phyloP scores from a whole-genome alignment of 106 monocot species.

The Alisma plantagoaquatica region DNA sequence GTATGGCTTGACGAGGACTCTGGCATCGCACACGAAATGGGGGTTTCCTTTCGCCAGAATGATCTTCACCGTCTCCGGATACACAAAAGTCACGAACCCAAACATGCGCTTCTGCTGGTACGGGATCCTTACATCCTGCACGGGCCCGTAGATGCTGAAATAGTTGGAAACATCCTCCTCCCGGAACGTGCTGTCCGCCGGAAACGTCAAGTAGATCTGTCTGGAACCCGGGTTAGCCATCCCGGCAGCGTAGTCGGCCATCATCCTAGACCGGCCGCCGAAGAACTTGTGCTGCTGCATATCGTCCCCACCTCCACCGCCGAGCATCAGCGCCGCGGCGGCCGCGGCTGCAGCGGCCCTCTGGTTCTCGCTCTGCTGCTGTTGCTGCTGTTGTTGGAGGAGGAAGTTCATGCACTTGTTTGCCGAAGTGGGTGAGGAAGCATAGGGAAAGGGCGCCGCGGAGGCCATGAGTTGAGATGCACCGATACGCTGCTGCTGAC shows the following conservation, averaged over 20 bases:
- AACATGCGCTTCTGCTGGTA: conserved; percentile 97
- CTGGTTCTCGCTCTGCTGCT: conserved; percentile 57
- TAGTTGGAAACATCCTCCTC: conserved; percentile 96
- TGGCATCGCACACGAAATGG: conserved; percentile 86
- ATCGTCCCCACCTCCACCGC: conserved; percentile 26
- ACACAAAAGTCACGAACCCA: conserved; percentile 89
- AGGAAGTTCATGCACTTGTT: conserved; percentile 57
- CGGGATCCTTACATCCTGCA: conserved; percentile 88
- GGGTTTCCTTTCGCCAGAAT: conserved; percentile 94
- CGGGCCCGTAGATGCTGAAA: conserved; percentile 97
- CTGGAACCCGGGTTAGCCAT: conserved; percentile 69
- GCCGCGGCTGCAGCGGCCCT: conserved; percentile 58
- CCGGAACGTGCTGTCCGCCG: conserved; percentile 85
- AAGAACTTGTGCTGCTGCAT: conserved; percentile 55
- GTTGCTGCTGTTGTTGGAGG: conserved; percentile 45
- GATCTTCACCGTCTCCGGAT: conserved; percentile 88
- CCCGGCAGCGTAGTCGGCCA: conserved; percentile 40
- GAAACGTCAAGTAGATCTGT: conserved; percentile 93
- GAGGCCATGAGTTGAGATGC: conserved; percentile 32
- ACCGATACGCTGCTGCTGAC: conserved; percentile 32
- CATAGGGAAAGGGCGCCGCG: conserved; percentile 39
- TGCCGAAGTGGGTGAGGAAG: conserved; percentile 25
- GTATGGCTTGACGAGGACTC: conserved; percentile 91
- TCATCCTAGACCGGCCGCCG: conserved; percentile 46
- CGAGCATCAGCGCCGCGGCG: conserved; percentile 42